Conservation (phyloP, 164 flowering plant genomes). For the Litsea cubeba region DNA sequence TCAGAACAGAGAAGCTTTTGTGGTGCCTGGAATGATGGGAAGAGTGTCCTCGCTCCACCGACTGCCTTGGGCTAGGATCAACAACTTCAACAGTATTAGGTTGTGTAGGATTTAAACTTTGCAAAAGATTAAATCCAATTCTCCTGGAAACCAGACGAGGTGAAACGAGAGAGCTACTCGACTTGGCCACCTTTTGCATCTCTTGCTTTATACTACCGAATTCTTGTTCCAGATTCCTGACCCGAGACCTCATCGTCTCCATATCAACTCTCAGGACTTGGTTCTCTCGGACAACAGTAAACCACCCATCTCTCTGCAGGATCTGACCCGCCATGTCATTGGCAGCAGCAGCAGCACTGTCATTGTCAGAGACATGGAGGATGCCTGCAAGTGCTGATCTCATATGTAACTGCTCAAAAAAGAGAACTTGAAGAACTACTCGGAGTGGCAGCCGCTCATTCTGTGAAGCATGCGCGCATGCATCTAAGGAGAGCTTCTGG, state of each 20-base stretch:
- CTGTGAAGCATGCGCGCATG: conserved; percentile 95
- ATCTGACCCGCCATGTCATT: conserved; percentile 41
- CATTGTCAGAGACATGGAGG: conserved; percentile 44
- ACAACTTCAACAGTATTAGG: conserved; percentile 35
- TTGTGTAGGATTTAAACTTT: conserved; percentile 43
- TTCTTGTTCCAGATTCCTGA: conserved; percentile 79
- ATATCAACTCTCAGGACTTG: conserved; percentile 68
- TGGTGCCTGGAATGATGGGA: conserved; percentile 50
- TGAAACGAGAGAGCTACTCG: conserved; percentile 58
- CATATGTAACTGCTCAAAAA: conserved; percentile 89
- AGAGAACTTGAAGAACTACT: conserved; percentile 79
- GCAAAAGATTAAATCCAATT: conserved; percentile 65
- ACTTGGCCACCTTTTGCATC: conserved; percentile 57
- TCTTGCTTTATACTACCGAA: conserved; percentile 61
- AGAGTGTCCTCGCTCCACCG: conserved; percentile 41
- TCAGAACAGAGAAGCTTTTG: conserved; percentile 47
- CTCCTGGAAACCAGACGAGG: conserved; percentile 52
- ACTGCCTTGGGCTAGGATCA: conserved; percentile 50
- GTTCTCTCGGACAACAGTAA: conserved; percentile 74
- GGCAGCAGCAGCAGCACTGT: conserved; percentile 35
- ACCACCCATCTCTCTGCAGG: conserved; percentile 80
- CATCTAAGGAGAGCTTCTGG: conserved; percentile 88
- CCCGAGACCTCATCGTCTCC: conserved; percentile 79
- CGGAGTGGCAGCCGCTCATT: conserved; percentile 82
- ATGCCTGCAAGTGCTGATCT: conserved; percentile 70